These are phyloP conservation scores for Penstemon eatonii DNA, from an alignment of 257 asterid species.

Conservation along the genomic window DNA sequence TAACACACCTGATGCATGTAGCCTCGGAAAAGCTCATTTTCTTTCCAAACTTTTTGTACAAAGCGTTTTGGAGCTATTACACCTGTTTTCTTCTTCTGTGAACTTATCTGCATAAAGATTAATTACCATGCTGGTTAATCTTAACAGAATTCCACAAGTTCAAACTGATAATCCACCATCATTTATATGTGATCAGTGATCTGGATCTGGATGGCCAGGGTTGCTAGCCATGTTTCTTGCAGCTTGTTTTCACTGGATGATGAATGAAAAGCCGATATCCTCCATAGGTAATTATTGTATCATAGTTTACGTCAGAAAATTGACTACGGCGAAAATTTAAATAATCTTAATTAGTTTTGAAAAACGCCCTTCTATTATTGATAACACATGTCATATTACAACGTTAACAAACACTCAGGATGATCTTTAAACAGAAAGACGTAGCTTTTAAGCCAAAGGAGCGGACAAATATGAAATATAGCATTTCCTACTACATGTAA, in stretches of 20 bases:
- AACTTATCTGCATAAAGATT: conserved; percentile 55
- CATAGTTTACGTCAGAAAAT: background rate
- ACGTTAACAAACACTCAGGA: no score
- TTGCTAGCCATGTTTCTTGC: conserved; percentile 7
- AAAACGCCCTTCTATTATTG: no score
- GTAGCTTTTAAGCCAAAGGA: conserved; percentile 8
- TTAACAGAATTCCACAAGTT: conserved; percentile 10
- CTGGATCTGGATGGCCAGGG: background rate
- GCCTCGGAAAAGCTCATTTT: conserved; percentile 73
- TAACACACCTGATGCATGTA: conserved; percentile 82
- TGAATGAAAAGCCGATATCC: background rate
- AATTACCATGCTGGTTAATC: conserved; percentile 10
- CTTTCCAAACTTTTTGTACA: conserved; percentile 72
- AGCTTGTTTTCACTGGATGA: background rate
- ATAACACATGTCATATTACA: no score
- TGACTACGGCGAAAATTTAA: no score
- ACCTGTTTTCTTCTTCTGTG: conserved; percentile 89
- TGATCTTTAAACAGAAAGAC: background rate
- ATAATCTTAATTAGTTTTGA: no score
- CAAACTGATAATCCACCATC: conserved; percentile 8
- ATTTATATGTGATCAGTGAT: conserved; percentile 2
- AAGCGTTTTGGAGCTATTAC: conserved; percentile 83
- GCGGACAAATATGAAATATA: conserved; percentile 3
- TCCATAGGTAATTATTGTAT: conserved; percentile 5
- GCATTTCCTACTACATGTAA: conserved; percentile 11